Conservation (phyloP, 2,329 filamentous ascomycete genomes). For the Stenocarpella maydis region DNA sequence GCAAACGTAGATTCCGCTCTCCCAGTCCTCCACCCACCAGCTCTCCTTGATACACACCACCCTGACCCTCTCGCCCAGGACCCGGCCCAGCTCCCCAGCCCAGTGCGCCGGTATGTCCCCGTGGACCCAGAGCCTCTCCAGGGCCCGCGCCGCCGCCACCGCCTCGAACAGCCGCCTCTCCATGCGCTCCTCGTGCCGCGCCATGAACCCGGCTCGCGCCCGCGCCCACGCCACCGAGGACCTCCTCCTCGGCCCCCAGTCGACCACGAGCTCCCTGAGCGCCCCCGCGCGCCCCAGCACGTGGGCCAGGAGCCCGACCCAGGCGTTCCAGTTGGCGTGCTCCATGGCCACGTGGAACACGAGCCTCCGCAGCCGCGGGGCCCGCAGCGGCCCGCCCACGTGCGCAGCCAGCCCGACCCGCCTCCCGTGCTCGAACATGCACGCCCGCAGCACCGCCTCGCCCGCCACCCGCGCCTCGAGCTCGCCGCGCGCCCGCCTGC, state of each 20-base stretch:
- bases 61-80: slow-evolving; percentile 25
- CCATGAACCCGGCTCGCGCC: slow-evolving; percentile 31
- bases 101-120: slow-evolving; percentile 38
- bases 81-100: slow-evolving; percentile 35
- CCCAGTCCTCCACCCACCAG: slow-evolving; percentile 40
- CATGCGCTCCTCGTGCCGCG: slow-evolving; percentile 35
- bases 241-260: slow-evolving; percentile 42
- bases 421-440: slow-evolving; percentile 38
- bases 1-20: no score
- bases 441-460: slow-evolving; percentile 40
- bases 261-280: slow-evolving; percentile 41
- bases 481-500: slow-evolving; percentile 30
- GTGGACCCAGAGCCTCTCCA: slow-evolving; percentile 38
- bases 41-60: slow-evolving; percentile 37
- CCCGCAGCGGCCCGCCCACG: slow-evolving; percentile 41
- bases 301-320: slow-evolving; percentile 42
- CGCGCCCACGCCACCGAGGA: slow-evolving; percentile 29
- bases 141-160: slow-evolving; percentile 33
- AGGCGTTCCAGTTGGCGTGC: slow-evolving; percentile 44
- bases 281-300: slow-evolving; percentile 35
- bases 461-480: slow-evolving; percentile 38
- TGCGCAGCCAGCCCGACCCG: slow-evolving; percentile 44
- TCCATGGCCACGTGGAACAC: slow-evolving; percentile 41
- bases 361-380: slow-evolving; percentile 41
- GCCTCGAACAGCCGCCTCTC: slow-evolving; percentile 40